phyloP scores from a whole-genome alignment of 768 basidiomycete genomes.

The Postia placenta region DNA sequence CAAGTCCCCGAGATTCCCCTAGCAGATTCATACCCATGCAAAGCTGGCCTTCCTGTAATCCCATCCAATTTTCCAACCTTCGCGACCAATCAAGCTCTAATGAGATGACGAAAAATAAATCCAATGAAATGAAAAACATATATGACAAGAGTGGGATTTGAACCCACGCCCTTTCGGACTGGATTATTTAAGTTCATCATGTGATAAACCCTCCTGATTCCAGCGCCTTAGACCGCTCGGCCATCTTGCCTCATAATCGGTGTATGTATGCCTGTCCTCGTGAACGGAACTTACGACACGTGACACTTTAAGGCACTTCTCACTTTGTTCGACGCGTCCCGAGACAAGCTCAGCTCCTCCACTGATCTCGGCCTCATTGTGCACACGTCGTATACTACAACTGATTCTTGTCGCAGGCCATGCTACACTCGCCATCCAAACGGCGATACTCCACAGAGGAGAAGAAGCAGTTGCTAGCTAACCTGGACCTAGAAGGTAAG shows the following conservation, averaged over 20 bases:
- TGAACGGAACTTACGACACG: neutral
- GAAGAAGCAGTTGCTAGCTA: slow-evolving; percentile 67
- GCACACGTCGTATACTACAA: neutral
- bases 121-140: neutral
- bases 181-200: neutral
- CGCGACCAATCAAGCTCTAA: too few species aligned
- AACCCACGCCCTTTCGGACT: slow-evolving; percentile 6
- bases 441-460: slow-evolving; percentile 54
- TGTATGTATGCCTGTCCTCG: too few species aligned
- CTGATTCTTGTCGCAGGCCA: too few species aligned
- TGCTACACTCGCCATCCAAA: slow-evolving; percentile 2
- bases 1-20: too few species aligned
- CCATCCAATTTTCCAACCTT: too few species aligned
- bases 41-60: too few species aligned
- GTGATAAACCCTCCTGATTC: too few species aligned
- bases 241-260: slow-evolving; percentile 5
- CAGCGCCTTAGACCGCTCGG: slow-evolving; percentile 14
- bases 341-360: too few species aligned
- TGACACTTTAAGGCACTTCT: neutral
- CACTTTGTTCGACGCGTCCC: neutral
- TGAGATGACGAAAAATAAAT: too few species aligned
- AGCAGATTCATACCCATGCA: too few species aligned
- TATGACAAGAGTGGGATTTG: slow-evolving; percentile 1
- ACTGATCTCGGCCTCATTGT: too few species aligned
- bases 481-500: slow-evolving; percentile 76